These are phyloP conservation scores for Alliaria petiolata DNA, from an alignment of 345 rosid genomes.

Conservation along the genomic window DNA sequence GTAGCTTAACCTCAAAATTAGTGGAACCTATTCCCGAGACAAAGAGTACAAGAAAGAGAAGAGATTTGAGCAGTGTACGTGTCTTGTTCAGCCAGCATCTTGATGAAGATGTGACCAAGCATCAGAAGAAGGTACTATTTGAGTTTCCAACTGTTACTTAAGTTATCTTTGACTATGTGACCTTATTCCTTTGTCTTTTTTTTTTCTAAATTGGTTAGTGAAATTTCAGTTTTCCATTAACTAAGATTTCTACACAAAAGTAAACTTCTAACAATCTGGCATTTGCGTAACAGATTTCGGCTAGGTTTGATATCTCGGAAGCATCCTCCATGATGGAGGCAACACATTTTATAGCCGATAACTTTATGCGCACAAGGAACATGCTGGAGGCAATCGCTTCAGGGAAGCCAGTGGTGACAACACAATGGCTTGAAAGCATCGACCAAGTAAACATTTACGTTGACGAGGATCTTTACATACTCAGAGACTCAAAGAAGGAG, in stretches of 20 bases:
- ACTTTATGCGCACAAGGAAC: constrained; percentile 79
- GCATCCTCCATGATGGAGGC: constrained; percentile 67
- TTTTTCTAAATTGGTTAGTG: background rate
- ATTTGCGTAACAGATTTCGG: constrained; percentile 51
- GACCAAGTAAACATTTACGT: constrained; percentile 59
- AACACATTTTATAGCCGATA: constrained; percentile 74
- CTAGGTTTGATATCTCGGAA: constrained; percentile 54
- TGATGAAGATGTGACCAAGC: constrained; percentile 67
- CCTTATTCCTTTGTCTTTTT: background rate
- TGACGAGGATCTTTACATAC: constrained; percentile 59
- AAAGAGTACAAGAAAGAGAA: constrained; percentile 66
- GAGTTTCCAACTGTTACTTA: background rate
- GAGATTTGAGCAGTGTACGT: constrained; percentile 59
- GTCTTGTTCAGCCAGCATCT: constrained; percentile 87
- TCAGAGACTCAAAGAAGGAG: constrained; percentile 71
- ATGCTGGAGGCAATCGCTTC: constrained; percentile 86
- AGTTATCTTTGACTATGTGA: background rate
- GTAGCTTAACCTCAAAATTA: constrained; percentile 37
- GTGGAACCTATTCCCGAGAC: constrained; percentile 39
- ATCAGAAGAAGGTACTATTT: constrained; percentile 68
- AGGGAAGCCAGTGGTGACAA: constrained; percentile 80
- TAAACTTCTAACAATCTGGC: constrained; percentile 14
- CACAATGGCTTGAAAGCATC: constrained; percentile 75
- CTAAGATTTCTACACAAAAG: background rate
- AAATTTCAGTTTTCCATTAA: background rate